Percentiles rank a stretch among this genome's conserved stretches.
These are phyloP conservation scores for Sextonia rubra DNA, from an alignment of 164 flowering plant species.

Conservation along the genomic window DNA sequence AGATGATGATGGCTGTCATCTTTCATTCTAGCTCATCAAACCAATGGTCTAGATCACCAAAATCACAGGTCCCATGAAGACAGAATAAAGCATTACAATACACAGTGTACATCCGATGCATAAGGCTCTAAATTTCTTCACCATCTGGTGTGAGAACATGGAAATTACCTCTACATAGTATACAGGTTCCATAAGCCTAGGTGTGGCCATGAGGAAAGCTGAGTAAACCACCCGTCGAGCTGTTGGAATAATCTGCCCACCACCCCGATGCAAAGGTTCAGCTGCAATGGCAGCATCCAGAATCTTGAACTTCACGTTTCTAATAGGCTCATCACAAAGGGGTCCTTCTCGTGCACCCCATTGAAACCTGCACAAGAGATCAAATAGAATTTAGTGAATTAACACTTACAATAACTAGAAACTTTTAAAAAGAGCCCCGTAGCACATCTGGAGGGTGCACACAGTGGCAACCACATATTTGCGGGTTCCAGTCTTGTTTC, in stretches of 20 bases:
- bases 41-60: background rate
- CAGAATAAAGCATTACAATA: background rate
- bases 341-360: constrained; percentile 99
- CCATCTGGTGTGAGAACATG: constrained; percentile 1
- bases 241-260: constrained; percentile 98
- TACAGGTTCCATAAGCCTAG: constrained; percentile 96
- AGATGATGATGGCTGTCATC: too few species aligned
- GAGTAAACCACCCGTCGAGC: constrained; percentile 98
- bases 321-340: constrained; percentile 95
- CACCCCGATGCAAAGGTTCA: constrained; percentile 88
- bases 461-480: too few species aligned
- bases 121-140: background rate
- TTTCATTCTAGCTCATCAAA: too few species aligned
- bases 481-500: too few species aligned
- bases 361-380: constrained; percentile 57
- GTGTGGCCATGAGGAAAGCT: constrained; percentile 96
- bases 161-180: constrained; percentile 86
- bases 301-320: constrained; percentile 96
- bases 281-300: constrained; percentile 95
- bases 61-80: background rate
- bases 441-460: too few species aligned
- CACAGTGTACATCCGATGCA: background rate
- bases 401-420: background rate
- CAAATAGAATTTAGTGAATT: background rate
- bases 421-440: too few species aligned